These are phyloP conservation scores for Plasmodium gallinaceum DNA, from an alignment of 169 alveolate genomes.

Conservation along the genomic window DNA sequence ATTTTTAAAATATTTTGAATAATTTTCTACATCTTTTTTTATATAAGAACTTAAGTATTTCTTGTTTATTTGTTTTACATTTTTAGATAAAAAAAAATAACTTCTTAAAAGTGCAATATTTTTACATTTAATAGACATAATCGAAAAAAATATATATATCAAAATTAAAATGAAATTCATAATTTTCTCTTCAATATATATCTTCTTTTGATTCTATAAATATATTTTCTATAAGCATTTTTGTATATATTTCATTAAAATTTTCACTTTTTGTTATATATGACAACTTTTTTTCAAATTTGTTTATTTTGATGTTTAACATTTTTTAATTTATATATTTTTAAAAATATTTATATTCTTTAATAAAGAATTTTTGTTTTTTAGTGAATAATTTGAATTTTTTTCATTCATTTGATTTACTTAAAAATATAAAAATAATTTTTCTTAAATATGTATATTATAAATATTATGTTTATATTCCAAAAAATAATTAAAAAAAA, in stretches of 20 bases:
- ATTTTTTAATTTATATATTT: too few relatives aligned
- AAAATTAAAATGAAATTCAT: constrained; percentile 12
- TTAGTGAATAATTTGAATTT: too few relatives aligned
- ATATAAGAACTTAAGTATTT: constrained; percentile 39
- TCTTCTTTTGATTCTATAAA: neutral
- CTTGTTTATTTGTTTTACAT: constrained; percentile 14
- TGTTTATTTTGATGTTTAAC: too few relatives aligned
- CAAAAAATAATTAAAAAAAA: too few relatives aligned
- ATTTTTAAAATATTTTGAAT: constrained; percentile 70
- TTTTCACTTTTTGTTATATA: too few relatives aligned
- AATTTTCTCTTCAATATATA: neutral
- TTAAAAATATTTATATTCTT: too few relatives aligned
- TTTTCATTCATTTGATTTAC: too few relatives aligned
- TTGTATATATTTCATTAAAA: neutral
- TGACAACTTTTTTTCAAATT: too few relatives aligned
- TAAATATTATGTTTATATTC: too few relatives aligned
- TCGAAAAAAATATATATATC: constrained; percentile 16
- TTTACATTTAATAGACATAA: constrained; percentile 39
- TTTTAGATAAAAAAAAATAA: constrained; percentile 31
- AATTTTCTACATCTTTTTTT: constrained; percentile 57
- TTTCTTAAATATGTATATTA: too few relatives aligned
- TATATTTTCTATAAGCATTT: neutral
- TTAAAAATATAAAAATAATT: too few relatives aligned
- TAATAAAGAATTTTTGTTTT: too few relatives aligned
- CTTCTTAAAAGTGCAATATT: neutral